Conservation (phyloP, 2,329 filamentous ascomycete genomes). For the Trichoderma arundinaceum region DNA sequence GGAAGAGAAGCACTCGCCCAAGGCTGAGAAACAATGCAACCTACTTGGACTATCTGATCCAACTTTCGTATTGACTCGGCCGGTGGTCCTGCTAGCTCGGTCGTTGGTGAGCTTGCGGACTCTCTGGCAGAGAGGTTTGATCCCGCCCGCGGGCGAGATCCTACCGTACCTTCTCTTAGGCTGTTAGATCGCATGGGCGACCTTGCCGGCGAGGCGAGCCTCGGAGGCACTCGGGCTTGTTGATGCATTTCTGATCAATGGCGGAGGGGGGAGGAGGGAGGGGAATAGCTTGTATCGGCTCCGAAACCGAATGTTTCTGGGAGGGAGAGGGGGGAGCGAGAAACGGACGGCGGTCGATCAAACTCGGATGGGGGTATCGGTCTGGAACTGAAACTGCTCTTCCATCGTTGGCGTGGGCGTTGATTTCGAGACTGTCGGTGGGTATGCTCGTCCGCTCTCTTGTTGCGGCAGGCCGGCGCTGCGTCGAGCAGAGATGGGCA, state of each 20-base stretch:
- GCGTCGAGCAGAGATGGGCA: constrained; percentile 21
- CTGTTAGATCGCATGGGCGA: constrained; percentile 70
- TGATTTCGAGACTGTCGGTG: constrained; percentile 15
- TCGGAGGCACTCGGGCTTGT: constrained; percentile 76
- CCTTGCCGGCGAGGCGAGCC: constrained; percentile 73
- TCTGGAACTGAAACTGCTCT: constrained; percentile 44
- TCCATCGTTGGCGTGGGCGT: constrained; percentile 41
- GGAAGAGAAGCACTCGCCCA: neutral
- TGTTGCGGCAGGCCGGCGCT: neutral
- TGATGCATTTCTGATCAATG: constrained; percentile 73
- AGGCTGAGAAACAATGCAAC: constrained; percentile 19
- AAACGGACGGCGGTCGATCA: constrained; percentile 37
- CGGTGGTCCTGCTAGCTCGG: constrained; percentile 57
- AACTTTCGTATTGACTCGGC: constrained; percentile 77
- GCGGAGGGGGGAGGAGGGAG: neutral
- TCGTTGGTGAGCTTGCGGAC: constrained; percentile 55
- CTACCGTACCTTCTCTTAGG: constrained; percentile 65
- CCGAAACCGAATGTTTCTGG: constrained; percentile 4
- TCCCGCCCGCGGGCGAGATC: constrained; percentile 50
- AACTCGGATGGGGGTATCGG: constrained; percentile 42
- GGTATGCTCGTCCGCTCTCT: constrained; percentile 26
- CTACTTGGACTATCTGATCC: constrained; percentile 90
- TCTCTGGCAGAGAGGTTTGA: constrained; percentile 53
- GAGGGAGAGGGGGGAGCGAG: constrained; percentile 6
- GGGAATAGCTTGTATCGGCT: constrained; percentile 18